These are phyloP conservation scores for Suillus subaureus DNA, from an alignment of 768 basidiomycete genomes.

Conservation along the genomic window DNA sequence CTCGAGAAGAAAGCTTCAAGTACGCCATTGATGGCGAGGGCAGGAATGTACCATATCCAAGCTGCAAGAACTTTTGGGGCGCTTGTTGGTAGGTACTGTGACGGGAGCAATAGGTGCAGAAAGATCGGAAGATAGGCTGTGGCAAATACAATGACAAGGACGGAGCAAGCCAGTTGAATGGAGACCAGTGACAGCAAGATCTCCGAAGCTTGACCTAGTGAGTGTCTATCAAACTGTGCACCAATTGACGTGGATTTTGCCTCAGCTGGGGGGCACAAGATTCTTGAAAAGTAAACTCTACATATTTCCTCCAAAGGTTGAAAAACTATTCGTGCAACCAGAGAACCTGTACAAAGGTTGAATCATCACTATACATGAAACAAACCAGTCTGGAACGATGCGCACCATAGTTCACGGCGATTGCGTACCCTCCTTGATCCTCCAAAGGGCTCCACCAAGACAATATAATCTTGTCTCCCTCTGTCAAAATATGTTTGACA, in stretches of 20 bases:
- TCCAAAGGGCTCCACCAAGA: constrained; percentile 80
- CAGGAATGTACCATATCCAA: constrained; percentile 89
- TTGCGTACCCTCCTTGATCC: constrained; percentile 93
- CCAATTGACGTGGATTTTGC: constrained; percentile 5
- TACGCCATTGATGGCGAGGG: constrained; percentile 87
- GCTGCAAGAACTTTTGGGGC: constrained; percentile 76
- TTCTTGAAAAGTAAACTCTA: constrained; percentile 85
- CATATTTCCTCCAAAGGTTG: constrained; percentile 95
- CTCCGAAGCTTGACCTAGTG: constrained; percentile 41
- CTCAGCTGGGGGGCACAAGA: constrained; percentile 36
- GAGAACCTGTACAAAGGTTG: constrained; percentile 61
- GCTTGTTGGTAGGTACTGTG: constrained; percentile 70
- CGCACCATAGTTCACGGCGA: constrained; percentile 94
- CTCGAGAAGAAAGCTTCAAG: constrained; percentile 90
- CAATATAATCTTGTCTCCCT: constrained; percentile 91
- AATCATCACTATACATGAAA: constrained; percentile 1
- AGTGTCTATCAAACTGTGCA: constrained; percentile 21
- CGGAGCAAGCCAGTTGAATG: constrained; percentile 63
- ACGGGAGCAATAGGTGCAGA: constrained; percentile 70
- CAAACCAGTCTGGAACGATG: constrained; percentile 5
- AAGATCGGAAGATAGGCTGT: constrained; percentile 74
- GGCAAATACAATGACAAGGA: constrained; percentile 75
- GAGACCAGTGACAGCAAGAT: constrained; percentile 64
- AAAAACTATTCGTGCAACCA: constrained; percentile 89
- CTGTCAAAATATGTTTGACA: constrained; percentile 93